A percentile compares a stretch with the other conserved stretches of the same genome.
These are phyloP conservation scores for Jaltomata sinuosa DNA, from an alignment of 257 asterid genomes.

Conservation along the genomic window DNA sequence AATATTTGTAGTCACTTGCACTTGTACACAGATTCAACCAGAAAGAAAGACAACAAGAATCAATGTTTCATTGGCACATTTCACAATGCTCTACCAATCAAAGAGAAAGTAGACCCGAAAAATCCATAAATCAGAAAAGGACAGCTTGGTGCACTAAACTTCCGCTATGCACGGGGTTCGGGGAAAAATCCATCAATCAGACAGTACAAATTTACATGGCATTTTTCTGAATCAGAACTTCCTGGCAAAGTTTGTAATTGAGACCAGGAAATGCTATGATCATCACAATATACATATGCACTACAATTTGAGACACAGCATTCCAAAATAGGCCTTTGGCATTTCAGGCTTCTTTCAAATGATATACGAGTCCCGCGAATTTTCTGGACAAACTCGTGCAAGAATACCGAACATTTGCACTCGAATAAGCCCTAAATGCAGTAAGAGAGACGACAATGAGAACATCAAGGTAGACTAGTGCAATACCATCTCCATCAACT, in stretches of 20 bases:
- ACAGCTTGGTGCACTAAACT: too few species aligned
- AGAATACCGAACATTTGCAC: neutral
- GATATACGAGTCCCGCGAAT: neutral
- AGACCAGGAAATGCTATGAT: neutral
- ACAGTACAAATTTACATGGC: neutral
- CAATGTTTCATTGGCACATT: neutral
- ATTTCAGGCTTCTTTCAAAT: neutral
- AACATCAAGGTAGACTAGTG: too few species aligned
- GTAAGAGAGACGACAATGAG: neutral
- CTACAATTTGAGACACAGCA: neutral
- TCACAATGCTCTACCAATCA: neutral
- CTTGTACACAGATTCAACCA: neutral
- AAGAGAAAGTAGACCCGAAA: neutral
- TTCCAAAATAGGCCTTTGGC: neutral
- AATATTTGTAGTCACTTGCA: neutral
- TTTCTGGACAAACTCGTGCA: neutral
- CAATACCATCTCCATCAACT: too few species aligned
- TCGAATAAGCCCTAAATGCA: neutral
- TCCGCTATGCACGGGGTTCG: too few species aligned
- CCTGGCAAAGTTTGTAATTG: neutral
- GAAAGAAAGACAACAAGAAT: neutral
- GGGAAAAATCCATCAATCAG: neutral
- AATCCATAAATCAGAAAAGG: too few species aligned
- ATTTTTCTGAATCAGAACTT: neutral
- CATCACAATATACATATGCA: neutral